Percentiles rank a stretch among this genome's conserved stretches.
These are phyloP conservation scores for Trichoderma sp. DNA, from an alignment of 2,329 filamentous ascomycete species.

Conservation along the genomic window DNA sequence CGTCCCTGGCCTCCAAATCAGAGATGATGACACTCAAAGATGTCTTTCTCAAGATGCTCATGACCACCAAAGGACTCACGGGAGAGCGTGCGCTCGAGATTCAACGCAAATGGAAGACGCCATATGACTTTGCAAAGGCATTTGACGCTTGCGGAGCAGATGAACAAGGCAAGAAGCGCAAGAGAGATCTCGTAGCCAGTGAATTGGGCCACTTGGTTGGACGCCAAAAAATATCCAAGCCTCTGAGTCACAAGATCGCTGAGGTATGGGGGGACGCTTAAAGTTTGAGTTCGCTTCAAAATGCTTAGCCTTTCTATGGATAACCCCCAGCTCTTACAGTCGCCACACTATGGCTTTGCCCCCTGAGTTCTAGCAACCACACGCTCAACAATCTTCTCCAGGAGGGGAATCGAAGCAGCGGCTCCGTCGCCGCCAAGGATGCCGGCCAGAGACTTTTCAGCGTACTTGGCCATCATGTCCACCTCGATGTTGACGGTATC, in stretches of 20 bases:
- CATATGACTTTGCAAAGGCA: constrained; percentile 66
- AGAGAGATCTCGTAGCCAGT: constrained; percentile 57
- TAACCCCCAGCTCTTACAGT: background rate
- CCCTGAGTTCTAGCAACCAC: constrained; percentile 65
- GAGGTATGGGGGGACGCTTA: constrained; percentile 64
- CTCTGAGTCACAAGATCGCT: constrained; percentile 65
- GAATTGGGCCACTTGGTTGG: constrained; percentile 58
- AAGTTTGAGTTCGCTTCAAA: background rate
- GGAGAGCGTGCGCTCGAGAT: constrained; percentile 78
- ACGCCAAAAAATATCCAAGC: constrained; percentile 64
- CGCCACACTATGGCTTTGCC: constrained; percentile 23
- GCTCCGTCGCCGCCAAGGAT: constrained; percentile 55
- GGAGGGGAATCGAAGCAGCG: constrained; percentile 50
- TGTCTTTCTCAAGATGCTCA: constrained; percentile 78
- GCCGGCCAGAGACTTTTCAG: constrained; percentile 82
- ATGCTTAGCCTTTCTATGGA: background rate
- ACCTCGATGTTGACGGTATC: constrained; percentile 91
- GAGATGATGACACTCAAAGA: constrained; percentile 71
- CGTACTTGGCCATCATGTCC: constrained; percentile 81
- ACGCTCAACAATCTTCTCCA: constrained; percentile 70
- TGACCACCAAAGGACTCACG: constrained; percentile 72
- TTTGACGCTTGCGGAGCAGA: constrained; percentile 55
- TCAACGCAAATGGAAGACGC: constrained; percentile 74
- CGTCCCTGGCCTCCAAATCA: constrained; percentile 70
- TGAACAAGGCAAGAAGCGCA: constrained; percentile 52